phyloP scores from a whole-genome alignment of 2,329 filamentous ascomycete species.

The Cadophora sp. region DNA sequence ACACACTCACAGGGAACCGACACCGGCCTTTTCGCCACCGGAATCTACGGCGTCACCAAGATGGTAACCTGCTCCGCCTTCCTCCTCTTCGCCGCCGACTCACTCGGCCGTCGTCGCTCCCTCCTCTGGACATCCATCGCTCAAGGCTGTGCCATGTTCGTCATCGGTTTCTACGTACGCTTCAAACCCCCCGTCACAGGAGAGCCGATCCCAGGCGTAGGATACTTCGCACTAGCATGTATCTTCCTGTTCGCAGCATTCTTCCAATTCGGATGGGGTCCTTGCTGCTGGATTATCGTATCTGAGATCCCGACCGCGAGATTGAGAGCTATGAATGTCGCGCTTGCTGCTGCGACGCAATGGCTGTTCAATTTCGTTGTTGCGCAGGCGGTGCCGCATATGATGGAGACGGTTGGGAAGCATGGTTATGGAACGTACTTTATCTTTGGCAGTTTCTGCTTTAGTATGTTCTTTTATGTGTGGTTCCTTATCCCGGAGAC shows the following conservation, averaged over 20 bases:
- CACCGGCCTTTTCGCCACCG: constrained; percentile 72
- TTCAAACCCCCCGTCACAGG: constrained; percentile 63
- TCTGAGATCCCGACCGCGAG: constrained; percentile 73
- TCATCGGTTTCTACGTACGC: constrained; percentile 74
- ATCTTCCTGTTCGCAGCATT: constrained; percentile 76
- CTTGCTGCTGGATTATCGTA: constrained; percentile 73
- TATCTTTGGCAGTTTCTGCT: constrained; percentile 71
- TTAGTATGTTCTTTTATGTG: constrained; percentile 57
- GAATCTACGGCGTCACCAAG: constrained; percentile 77
- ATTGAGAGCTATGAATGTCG: constrained; percentile 70
- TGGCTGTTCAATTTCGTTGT: constrained; percentile 80
- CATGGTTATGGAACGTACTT: constrained; percentile 67
- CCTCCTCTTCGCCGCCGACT: constrained; percentile 72
- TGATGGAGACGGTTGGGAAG: constrained; percentile 62
- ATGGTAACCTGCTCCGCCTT: constrained; percentile 68
- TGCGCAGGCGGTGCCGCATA: constrained; percentile 69
- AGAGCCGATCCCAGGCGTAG: constrained; percentile 64
- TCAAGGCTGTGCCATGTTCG: constrained; percentile 66
- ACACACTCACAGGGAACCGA: constrained; percentile 50
- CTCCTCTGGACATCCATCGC: constrained; percentile 58
- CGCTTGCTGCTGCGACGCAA: constrained; percentile 71
- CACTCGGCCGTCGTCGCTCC: constrained; percentile 64
- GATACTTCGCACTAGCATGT: constrained; percentile 73
- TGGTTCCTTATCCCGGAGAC: constrained; percentile 64
- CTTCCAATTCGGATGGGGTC: constrained; percentile 76